Percentiles rank a stretch among this genome's conserved stretches.
Evolutionary conservation across 768 basidiomycete genomes (phyloP).

Genomic region (Tylopilus cervinicoccineus): DNA sequence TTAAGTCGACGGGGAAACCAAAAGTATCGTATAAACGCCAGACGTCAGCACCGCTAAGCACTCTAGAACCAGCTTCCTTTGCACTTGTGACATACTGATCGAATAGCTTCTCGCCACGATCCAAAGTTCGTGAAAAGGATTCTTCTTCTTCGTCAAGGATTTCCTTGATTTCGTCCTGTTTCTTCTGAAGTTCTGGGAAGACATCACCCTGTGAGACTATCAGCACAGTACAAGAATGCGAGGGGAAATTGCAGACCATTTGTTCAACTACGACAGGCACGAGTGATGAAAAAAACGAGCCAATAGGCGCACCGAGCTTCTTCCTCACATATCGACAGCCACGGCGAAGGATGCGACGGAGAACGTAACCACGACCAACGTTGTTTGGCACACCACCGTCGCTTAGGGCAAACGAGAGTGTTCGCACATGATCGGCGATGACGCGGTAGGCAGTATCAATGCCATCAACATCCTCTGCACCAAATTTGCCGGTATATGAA

Average conservation of each 20-base stretch:
- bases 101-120: slow-evolving; percentile 94
- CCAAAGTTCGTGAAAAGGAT: slow-evolving; percentile 95
- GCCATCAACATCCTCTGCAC: slow-evolving; percentile 90
- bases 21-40: slow-evolving; percentile 98
- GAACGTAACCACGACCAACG: slow-evolving; percentile 95
- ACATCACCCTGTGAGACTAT: slow-evolving; percentile 56
- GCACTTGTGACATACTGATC: slow-evolving; percentile 79
- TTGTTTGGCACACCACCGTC: slow-evolving; percentile 98
- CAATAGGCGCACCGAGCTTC: slow-evolving; percentile 89
- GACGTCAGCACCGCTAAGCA: slow-evolving; percentile 86
- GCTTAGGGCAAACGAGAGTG: slow-evolving; percentile 91
- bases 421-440: slow-evolving; percentile 94
- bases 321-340: slow-evolving; percentile 95
- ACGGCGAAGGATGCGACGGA: slow-evolving; percentile 86
- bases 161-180: slow-evolving; percentile 80
- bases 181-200: slow-evolving; percentile 92
- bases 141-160: slow-evolving; percentile 97
- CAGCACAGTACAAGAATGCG: slow-evolving; percentile 5
- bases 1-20: slow-evolving; percentile 96
- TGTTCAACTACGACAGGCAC: slow-evolving; percentile 86
- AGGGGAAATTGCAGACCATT: slow-evolving; percentile 53
- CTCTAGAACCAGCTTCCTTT: slow-evolving; percentile 52
- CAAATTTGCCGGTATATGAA: slow-evolving; percentile 86
- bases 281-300: slow-evolving; percentile 91
- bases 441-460: slow-evolving; percentile 98